A percentile compares a stretch with the other conserved stretches of the same genome.
Evolutionary conservation across 257 asterid genomes (phyloP).

Genomic region (Marsdenia floribunda): DNA sequence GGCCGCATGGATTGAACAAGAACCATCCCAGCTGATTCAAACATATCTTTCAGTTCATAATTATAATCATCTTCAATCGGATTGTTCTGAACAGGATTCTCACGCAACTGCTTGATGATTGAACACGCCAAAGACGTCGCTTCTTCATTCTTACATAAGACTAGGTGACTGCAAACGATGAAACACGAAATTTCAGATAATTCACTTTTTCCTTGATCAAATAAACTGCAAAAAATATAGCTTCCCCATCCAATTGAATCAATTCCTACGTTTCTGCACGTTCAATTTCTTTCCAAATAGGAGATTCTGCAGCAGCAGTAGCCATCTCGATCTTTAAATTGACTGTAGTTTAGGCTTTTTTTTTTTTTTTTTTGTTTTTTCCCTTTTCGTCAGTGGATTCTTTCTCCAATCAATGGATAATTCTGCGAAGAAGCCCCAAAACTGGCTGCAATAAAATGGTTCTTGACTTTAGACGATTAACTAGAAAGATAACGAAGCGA

Average conservation of each 20-base stretch:
- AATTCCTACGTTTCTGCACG: neutral
- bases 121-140: conserved; percentile 54
- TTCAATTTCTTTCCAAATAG: conserved; percentile 7
- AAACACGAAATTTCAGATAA: neutral
- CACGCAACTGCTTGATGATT: conserved; percentile 39
- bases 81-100: conserved; percentile 15
- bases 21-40: conserved; percentile 90
- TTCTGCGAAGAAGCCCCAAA: too few relatives aligned
- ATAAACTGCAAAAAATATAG: neutral
- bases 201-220: neutral
- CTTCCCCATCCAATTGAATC: neutral
- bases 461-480: too few relatives aligned
- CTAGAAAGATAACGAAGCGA: too few relatives aligned
- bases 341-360: neutral
- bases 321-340: neutral
- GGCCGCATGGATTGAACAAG: conserved; percentile 72
- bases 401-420: neutral
- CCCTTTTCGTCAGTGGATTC: neutral
- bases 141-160: conserved; percentile 69
- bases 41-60: conserved; percentile 47
- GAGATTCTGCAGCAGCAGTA: neutral
- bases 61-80: conserved; percentile 20
- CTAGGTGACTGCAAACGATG: conserved; percentile 49
- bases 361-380: too few relatives aligned
- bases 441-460: too few relatives aligned